Base-by-base conservation (phyloP, 1,139 yeast species). In the Pichia inconspicua region DNA sequence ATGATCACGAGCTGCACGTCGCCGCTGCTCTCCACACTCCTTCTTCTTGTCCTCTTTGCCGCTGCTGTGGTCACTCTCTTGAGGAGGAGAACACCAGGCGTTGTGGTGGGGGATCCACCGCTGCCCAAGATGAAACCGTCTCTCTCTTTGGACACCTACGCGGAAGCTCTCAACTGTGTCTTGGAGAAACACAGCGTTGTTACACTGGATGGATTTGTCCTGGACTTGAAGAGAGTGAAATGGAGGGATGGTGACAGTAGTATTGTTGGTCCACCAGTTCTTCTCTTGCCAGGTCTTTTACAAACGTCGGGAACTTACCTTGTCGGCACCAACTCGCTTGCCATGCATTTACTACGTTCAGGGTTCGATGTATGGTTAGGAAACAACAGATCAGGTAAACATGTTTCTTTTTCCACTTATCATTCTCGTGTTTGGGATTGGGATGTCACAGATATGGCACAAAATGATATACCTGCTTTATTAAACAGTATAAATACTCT, bases 321-420 rank as follows among this genome's bases (percentile, higher is more conserved):
- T 34, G 82, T 95, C 0, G 97, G 97, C 0, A 70, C 72, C 48
- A 78, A 85, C 50, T 84, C 95, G 7, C 62, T 92, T 46, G 94
- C 94, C 0, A 81, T 79, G 55, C 75, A 71, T 56, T 69, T 90
- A 30, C 66, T 72, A 40, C 22, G 36, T 15, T 53, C 55, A 28
- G 96, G 96, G 0, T 88, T 74, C 62, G 97, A 92, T 58, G 92
- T 92, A 1, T 92, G 97, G 97, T 66, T 92, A 48, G 97, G 97
- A 1, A 89, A 90, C 61, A 90, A 90, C 62, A 69, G 98, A 51
- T 81, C 95, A 53, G 94, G 96, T 34, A 69, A 73, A 47, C 94
- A 86, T 63, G 60, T 66, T 1, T 58, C 54, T 51, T 70, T 66
- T 67, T 72, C 53, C 50, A 69, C 67, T 51, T 69, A 59, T 56